Evolutionary conservation across 768 basidiomycete genomes (phyloP).

Genomic region (Dioszegia aurantiaca): DNA sequence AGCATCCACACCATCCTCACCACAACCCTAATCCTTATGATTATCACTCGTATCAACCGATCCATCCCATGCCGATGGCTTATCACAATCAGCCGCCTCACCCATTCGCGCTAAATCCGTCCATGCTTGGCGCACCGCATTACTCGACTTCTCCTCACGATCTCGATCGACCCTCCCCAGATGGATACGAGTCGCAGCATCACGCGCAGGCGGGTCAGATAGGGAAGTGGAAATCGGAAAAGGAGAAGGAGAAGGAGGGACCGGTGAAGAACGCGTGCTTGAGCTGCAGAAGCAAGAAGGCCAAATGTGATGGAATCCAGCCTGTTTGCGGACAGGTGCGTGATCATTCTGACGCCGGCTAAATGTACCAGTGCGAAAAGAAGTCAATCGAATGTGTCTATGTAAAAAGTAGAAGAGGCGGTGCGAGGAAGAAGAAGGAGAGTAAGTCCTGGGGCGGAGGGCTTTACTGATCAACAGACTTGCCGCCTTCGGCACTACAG

Average conservation of each 20-base stretch:
- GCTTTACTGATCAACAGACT: conserved; percentile 13
- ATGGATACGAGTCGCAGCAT: conserved; percentile 1
- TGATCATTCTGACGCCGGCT: background rate
- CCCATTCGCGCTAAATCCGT: background rate
- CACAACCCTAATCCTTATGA: background rate
- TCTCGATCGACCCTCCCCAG: background rate
- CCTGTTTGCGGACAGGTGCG: conserved; percentile 48
- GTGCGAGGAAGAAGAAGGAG: conserved; percentile 46
- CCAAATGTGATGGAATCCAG: conserved; percentile 48
- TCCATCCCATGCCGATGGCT: background rate
- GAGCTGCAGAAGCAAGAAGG: conserved; percentile 48
- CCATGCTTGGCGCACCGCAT: background rate
- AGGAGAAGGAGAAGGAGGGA: conserved; percentile 33
- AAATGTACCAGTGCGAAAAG: conserved; percentile 34
- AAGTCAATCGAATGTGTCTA: conserved; percentile 47
- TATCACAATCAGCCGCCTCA: background rate
- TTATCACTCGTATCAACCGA: background rate
- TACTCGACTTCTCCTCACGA: background rate
- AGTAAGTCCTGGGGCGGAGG: conserved; percentile 25
- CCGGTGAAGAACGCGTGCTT: conserved; percentile 49
- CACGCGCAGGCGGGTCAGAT: conserved; percentile 4
- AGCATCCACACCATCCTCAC: background rate
- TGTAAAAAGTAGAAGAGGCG: conserved; percentile 49
- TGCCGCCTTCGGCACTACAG: conserved; percentile 40
- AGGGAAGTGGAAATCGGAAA: conserved; percentile 27